A percentile compares a stretch with the other conserved stretches of the same genome.
These are phyloP conservation scores for Pelagomonas calceolata DNA, from an alignment of 108 stramenopile genomes.

Conservation along the genomic window DNA sequence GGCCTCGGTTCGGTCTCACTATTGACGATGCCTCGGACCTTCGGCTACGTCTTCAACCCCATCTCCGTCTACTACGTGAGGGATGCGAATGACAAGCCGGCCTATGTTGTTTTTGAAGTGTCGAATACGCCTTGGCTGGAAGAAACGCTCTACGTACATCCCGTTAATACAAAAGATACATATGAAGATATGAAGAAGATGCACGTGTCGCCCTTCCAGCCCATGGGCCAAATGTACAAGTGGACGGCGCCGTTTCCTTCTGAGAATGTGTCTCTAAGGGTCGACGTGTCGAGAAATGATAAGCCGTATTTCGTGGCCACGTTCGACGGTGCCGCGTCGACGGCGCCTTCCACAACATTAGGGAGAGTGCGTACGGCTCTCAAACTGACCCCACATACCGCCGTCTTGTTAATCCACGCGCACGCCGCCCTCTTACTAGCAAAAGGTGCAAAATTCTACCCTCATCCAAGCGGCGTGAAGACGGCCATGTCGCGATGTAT, in stretches of 20 bases:
- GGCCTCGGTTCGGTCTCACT: neutral
- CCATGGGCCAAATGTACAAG: neutral
- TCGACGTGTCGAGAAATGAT: neutral
- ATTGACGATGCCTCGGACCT: constrained; percentile 4
- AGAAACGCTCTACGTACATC: neutral
- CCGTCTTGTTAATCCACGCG: neutral
- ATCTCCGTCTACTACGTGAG: constrained; percentile 8
- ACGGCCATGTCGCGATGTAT: neutral
- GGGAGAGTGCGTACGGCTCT: neutral
- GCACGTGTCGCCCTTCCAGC: constrained; percentile 1
- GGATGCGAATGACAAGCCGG: neutral
- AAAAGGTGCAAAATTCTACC: neutral
- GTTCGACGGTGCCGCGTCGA: neutral
- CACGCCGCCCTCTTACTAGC: neutral
- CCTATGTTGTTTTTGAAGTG: constrained; percentile 10
- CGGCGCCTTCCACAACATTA: neutral
- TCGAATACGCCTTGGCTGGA: constrained; percentile 11
- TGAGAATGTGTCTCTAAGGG: neutral
- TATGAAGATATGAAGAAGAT: neutral
- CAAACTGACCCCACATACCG: neutral
- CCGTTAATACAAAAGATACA: neutral
- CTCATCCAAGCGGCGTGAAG: neutral
- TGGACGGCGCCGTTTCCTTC: neutral
- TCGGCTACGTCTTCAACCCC: constrained; percentile 12
- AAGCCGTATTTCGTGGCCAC: neutral